Base-by-base conservation (phyloP, 306 rosid species). In the Castanea crenata region DNA sequence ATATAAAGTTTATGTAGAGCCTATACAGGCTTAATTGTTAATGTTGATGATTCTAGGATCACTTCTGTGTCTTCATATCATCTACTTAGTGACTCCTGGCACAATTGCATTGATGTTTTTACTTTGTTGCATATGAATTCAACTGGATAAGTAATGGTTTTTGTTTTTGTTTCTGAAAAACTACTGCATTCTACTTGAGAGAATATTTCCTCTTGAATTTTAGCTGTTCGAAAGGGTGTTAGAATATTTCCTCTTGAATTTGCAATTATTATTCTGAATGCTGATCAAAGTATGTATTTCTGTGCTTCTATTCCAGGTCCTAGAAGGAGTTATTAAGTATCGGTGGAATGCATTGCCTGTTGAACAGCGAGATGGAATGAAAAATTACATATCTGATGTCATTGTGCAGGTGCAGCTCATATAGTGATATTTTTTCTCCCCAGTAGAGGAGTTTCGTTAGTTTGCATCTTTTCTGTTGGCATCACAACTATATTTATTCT, bases 341-440 rank as follows among this genome's bases (percentile, higher is more conserved):
- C 88, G 97, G 78, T 96, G 99, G 99, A 96, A 96, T 91, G 98
- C 98, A 20, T 85, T 96, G 75, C 99, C 99, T 12, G 98, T 85
- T 71, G 98, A 96, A 81, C 98, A 96, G 84, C 89, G 99, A 55
- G 99, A 96, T 75, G 99, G 99, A 81, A 96, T 96, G 99, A 96
- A 96, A 80, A 96, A 96, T 87, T 96, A 93, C 80, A 93, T 96
- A 19, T 96, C 99, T 75, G 99, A 96, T 70, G 90, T 96, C 56
- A 96, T 96, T 74, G 97, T 96, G 55, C 98, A 96, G 98, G 99
- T 93, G 81, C 46, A 55, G 15, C 64, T 57, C 4, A 13, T 71
- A 51, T 6, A 62, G 46, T 78, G 21, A 34, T 11, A 38, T 55
- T 44, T 64, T 72, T 44, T 23, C 49, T 57, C 15, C 4, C 29